Base-by-base conservation (phyloP, 208 protist genomes). In the Trypanosoma boissoni region DNA sequence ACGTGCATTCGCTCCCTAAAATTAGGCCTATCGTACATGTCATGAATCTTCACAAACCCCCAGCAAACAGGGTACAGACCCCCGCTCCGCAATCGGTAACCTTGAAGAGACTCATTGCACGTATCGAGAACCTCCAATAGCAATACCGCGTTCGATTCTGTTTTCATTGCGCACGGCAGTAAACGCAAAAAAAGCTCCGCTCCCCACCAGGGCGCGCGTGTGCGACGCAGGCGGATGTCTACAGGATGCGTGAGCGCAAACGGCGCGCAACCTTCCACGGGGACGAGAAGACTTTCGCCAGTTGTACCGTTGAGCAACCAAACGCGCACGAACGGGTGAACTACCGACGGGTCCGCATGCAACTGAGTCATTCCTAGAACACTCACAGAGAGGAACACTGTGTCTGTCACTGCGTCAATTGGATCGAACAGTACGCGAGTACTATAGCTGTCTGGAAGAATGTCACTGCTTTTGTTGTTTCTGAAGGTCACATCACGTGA, bases 111-210 rank as follows among this genome's bases (percentile, higher is more conserved):
- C 49, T 88, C 81, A 27, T 58, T 75, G 56, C 80, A 81, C 20
- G 59, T 69, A 64, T 95, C 88, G 3, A 92, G 74, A 57, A 95
- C 74, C 57, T 95, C 88, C 14, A 95, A 70, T 29, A 95, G 73
- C 24, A 95, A 49, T 32, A 92, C 49, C 2, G 76, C 64, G 34
- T 76, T 71, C 7, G 63, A 62, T 6, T 24, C 26, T 34, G 46
- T 46, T 21, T 55, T 18, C 4, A 74, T 26, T 23, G 44, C 36
- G 28, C 18, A 23, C 27, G 50, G 37, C 2, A 36, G 2, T n/a
- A 72, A 31, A 0, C 39, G 72, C 5, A 93, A 59, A 20, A 50
- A 53, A 12, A 95, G 20, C 53, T 86, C 68, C 20, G 78, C 75
- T 0, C 88, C 76, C 88, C 88, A 95, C 66, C 61, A 78, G 31